Evolutionary conservation across 2,329 filamentous ascomycete genomes (phyloP).

Genomic region (Pseudogymnoascus verrucosus): DNA sequence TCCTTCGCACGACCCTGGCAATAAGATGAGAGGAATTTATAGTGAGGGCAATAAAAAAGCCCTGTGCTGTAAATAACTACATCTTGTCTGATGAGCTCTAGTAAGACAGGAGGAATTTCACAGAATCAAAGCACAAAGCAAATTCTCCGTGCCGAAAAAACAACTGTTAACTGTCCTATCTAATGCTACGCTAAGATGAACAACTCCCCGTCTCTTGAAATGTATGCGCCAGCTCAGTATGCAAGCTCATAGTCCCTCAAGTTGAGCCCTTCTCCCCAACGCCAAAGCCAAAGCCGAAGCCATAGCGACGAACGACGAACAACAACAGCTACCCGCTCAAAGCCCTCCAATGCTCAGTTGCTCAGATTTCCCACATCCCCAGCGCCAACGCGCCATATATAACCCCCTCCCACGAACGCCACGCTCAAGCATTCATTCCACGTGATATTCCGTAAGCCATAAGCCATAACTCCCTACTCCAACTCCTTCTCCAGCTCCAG

Average conservation of each 20-base stretch:
- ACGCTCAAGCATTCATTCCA: neutral
- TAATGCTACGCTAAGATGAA: slow-evolving; percentile 8
- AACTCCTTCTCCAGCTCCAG: neutral
- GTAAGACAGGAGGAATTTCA: neutral
- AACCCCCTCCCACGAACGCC: neutral
- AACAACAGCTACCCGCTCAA: neutral
- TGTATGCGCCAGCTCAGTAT: neutral
- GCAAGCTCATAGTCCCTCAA: neutral
- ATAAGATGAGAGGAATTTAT: neutral
- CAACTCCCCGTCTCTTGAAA: neutral
- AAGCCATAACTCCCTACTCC: neutral
- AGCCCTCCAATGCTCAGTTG: neutral
- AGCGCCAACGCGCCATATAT: neutral
- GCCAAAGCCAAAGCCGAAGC: neutral
- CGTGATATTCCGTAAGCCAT: neutral
- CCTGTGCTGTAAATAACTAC: neutral
- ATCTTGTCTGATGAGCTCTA: no score
- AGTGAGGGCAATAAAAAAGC: neutral
- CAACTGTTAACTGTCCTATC: neutral
- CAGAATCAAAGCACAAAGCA: neutral
- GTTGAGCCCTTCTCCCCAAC: neutral
- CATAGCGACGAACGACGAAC: neutral
- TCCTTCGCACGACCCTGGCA: no score
- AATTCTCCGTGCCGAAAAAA: neutral
- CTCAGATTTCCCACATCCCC: neutral